A percentile compares a stretch with the other conserved stretches of the same genome.
phyloP scores from a whole-genome alignment of 2,329 filamentous ascomycete species.

The Gnomoniopsis smithogilvyi region DNA sequence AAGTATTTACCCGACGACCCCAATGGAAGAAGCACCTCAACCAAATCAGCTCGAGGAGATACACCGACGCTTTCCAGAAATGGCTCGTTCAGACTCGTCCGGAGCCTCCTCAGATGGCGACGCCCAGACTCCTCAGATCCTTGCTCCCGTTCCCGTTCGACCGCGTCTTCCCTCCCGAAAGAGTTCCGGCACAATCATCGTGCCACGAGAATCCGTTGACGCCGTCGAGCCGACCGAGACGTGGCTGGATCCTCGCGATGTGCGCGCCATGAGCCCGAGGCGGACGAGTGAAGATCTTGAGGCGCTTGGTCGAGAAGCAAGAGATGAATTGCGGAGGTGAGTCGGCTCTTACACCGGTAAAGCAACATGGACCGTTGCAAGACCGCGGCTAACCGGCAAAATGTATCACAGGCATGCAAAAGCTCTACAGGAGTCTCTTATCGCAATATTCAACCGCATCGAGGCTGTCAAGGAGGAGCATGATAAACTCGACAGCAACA shows the following conservation, averaged over 20 bases:
- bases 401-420: slow-evolving; percentile 70
- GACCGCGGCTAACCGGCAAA: slow-evolving; percentile 13
- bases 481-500: slow-evolving; percentile 94
- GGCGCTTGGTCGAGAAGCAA: slow-evolving; percentile 77
- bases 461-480: slow-evolving; percentile 93
- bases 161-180: slow-evolving; percentile 71
- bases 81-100: slow-evolving; percentile 31
- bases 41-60: slow-evolving; percentile 9
- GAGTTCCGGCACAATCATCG: slow-evolving; percentile 78
- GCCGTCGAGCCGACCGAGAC: slow-evolving; percentile 71
- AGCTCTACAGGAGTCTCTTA: slow-evolving; percentile 80
- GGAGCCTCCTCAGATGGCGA: slow-evolving; percentile 29
- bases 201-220: slow-evolving; percentile 67
- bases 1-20: not conserved
- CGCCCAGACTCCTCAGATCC: slow-evolving; percentile 37
- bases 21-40: slow-evolving; percentile 14
- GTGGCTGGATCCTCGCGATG: slow-evolving; percentile 81
- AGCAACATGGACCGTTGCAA: not conserved
- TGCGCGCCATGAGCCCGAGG: slow-evolving; percentile 90
- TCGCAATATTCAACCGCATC: slow-evolving; percentile 88
- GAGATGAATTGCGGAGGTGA: slow-evolving; percentile 61
- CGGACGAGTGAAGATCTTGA: slow-evolving; percentile 89
- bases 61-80: slow-evolving; percentile 18
- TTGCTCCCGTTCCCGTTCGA: slow-evolving; percentile 52
- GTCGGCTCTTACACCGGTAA: slow-evolving; percentile 18